Evolutionary conservation across 2,329 filamentous ascomycete species (phyloP).

Genomic region (Colletotrichum destructivum): DNA sequence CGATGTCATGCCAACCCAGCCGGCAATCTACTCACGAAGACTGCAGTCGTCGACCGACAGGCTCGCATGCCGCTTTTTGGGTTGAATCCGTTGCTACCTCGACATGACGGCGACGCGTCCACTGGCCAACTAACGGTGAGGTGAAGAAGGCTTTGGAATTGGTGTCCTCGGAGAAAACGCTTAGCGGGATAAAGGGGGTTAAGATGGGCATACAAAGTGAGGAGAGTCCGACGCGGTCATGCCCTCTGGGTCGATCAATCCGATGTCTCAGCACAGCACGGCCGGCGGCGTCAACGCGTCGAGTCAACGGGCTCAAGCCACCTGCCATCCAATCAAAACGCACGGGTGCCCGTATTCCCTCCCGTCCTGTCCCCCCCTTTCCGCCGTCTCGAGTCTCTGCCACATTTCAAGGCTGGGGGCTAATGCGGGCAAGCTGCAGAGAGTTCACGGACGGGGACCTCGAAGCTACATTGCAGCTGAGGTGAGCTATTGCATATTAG

Average conservation of each 20-base stretch:
- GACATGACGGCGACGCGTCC: slow-evolving; percentile 1
- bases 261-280: slow-evolving; percentile 20
- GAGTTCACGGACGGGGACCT: slow-evolving; percentile 7
- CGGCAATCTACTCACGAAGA: slow-evolving; percentile 2
- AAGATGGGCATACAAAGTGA: neutral
- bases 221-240: neutral
- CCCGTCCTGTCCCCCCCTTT: neutral
- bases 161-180: neutral
- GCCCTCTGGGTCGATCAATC: slow-evolving; percentile 1
- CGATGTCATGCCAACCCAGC: slow-evolving; percentile 27
- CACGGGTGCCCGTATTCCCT: slow-evolving; percentile 21
- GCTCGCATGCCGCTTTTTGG: neutral
- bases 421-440: slow-evolving; percentile 11
- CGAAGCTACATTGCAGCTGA: neutral
- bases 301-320: slow-evolving; percentile 13
- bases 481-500: neutral
- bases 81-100: neutral
- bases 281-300: slow-evolving; percentile 26
- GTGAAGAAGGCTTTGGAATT: too few species aligned
- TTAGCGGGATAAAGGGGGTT: neutral
- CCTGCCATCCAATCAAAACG: slow-evolving; percentile 38
- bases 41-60: slow-evolving; percentile 4
- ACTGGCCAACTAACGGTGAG: neutral
- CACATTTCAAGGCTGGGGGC: slow-evolving; percentile 19
- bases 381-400: neutral